These are phyloP conservation scores for Pilatotrama ljubarskyi DNA, from an alignment of 768 basidiomycete genomes.

Conservation along the genomic window DNA sequence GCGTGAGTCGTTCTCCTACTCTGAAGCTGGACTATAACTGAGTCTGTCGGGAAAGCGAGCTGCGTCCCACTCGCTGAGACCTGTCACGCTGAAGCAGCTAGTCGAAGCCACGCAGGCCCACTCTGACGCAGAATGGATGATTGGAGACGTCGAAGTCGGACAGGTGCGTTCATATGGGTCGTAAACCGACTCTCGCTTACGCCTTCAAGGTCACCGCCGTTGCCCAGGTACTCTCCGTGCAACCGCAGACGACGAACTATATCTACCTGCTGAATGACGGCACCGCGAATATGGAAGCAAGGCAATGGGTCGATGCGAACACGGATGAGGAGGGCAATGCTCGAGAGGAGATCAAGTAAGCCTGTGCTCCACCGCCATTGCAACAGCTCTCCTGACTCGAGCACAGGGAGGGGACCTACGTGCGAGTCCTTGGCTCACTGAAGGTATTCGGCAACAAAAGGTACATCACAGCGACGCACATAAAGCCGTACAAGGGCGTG, in stretches of 20 bases:
- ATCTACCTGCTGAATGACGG: constrained; percentile 86
- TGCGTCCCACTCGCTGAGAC: constrained; percentile 55
- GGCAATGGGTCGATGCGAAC: constrained; percentile 78
- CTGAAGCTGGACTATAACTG: neutral
- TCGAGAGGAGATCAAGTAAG: constrained; percentile 49
- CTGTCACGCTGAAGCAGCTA: constrained; percentile 79
- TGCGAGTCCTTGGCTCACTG: constrained; percentile 78
- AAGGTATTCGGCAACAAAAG: constrained; percentile 81
- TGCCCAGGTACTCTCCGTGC: constrained; percentile 68
- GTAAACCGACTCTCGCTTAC: neutral
- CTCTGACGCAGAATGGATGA: constrained; percentile 83
- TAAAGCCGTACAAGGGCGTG: constrained; percentile 65
- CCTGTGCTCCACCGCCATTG: neutral
- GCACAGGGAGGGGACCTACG: constrained; percentile 70
- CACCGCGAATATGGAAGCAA: constrained; percentile 73
- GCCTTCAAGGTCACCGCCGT: constrained; percentile 64
- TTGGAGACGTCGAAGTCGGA: constrained; percentile 79
- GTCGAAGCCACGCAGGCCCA: constrained; percentile 77
- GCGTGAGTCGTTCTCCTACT: constrained; percentile 35
- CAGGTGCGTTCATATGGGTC: constrained; percentile 50
- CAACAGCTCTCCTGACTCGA: neutral
- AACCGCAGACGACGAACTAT: constrained; percentile 75
- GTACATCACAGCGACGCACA: constrained; percentile 77
- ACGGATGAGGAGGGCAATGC: constrained; percentile 54
- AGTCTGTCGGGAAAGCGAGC: constrained; percentile 32